These are phyloP conservation scores for Chlorella sp. DNA, from an alignment of 139 green algal species.

Conservation along the genomic window DNA sequence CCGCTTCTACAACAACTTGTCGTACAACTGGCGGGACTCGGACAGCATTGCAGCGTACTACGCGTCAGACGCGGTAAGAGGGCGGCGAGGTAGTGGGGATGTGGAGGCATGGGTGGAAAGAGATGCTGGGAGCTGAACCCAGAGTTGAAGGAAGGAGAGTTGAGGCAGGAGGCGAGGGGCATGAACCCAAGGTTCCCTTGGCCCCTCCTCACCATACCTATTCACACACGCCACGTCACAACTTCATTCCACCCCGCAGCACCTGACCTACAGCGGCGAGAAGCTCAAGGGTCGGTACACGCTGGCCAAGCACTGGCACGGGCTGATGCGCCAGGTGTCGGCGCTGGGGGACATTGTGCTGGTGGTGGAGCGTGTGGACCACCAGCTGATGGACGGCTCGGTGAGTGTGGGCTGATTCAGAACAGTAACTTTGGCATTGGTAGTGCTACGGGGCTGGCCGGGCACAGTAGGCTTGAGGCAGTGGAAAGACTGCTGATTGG, in stretches of 20 bases:
- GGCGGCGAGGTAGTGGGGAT: not conserved
- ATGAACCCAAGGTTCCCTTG: no score
- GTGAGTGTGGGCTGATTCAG: not conserved
- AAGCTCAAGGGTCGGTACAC: constrained; percentile 48
- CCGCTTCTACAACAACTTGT: constrained; percentile 47
- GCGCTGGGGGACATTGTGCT: constrained; percentile 33
- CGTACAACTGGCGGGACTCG: constrained; percentile 33
- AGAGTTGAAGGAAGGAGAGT: no score
- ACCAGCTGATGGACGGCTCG: constrained; percentile 19
- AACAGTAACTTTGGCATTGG: no score
- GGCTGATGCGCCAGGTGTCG: constrained; percentile 23
- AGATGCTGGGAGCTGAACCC: not conserved
- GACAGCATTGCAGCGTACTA: constrained; percentile 49
- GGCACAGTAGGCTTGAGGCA: not conserved
- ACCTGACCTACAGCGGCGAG: constrained; percentile 21
- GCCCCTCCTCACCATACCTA: not conserved
- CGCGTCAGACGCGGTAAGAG: constrained; percentile 28
- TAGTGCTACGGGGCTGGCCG: not conserved
- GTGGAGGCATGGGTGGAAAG: not conserved
- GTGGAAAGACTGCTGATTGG: not conserved
- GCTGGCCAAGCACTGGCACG: constrained; percentile 47
- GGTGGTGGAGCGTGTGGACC: constrained; percentile 32
- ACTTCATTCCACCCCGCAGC: constrained; percentile 1
- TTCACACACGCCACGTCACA: not conserved
- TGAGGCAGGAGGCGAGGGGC: no score